phyloP scores from a whole-genome alignment of 352 stramenopile genomes.

The Discostella stelligera region DNA sequence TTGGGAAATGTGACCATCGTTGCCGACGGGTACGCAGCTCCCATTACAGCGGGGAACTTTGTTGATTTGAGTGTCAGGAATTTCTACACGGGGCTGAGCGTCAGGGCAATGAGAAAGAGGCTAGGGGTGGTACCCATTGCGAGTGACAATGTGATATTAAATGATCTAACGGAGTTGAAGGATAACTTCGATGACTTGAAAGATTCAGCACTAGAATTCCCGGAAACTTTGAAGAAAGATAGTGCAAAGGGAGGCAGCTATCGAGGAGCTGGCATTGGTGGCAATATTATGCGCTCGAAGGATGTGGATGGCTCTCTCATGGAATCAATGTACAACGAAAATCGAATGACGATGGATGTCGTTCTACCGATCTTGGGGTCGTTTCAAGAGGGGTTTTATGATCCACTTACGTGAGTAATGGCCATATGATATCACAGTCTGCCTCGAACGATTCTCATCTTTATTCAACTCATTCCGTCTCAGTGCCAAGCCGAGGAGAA shows the following conservation, averaged over 20 bases:
- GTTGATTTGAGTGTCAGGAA: conserved; percentile 73
- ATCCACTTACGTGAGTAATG: conserved; percentile 60
- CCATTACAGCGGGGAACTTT: conserved; percentile 78
- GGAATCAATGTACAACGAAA: conserved; percentile 30
- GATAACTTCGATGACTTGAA: conserved; percentile 52
- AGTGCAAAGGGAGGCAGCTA: background rate
- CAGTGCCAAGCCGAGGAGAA: conserved; percentile 64
- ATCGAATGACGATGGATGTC: conserved; percentile 47
- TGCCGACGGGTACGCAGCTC: conserved; percentile 71
- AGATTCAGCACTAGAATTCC: conserved; percentile 34
- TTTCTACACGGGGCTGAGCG: conserved; percentile 77
- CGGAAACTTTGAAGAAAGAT: conserved; percentile 32
- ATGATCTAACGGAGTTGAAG: conserved; percentile 47
- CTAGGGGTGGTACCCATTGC: conserved; percentile 45
- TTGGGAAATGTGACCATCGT: conserved; percentile 60
- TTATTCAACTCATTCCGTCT: background rate
- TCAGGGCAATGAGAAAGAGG: conserved; percentile 66
- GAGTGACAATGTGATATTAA: conserved; percentile 55
- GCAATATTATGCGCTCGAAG: conserved; percentile 22
- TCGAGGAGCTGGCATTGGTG: conserved; percentile 7
- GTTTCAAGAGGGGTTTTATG: conserved; percentile 80
- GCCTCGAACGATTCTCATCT: background rate
- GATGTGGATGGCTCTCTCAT: conserved; percentile 9
- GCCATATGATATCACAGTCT: too few relatives aligned
- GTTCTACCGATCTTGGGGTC: conserved; percentile 68